Evolutionary conservation across 495 filamentous ascomycete species (phyloP).

Genomic region (Annulohypoxylon maeteangense): DNA sequence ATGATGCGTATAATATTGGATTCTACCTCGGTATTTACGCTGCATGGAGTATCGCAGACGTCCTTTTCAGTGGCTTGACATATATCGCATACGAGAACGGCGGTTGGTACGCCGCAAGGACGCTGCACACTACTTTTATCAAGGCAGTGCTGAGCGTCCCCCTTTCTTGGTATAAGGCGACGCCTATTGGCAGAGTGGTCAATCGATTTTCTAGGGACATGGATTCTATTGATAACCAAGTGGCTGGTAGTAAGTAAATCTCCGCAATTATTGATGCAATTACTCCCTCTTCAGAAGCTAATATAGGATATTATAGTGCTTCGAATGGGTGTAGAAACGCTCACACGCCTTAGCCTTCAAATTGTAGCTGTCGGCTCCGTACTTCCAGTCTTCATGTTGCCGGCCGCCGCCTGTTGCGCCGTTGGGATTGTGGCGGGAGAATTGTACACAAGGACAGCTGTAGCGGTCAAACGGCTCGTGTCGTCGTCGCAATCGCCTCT

Average conservation of each 20-base stretch:
- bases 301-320: conserved; percentile 41
- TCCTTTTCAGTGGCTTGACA: conserved; percentile 45
- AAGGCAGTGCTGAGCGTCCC: conserved; percentile 60
- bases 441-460: conserved; percentile 61
- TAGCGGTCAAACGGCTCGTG: conserved; percentile 56
- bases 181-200: conserved; percentile 65
- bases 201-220: conserved; percentile 68
- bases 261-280: not conserved
- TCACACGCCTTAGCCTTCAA: conserved; percentile 53
- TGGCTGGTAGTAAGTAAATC: conserved; percentile 51
- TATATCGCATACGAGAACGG: conserved; percentile 52
- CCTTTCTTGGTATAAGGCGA: conserved; percentile 65
- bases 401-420: conserved; percentile 54
- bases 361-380: conserved; percentile 60
- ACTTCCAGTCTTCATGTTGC: conserved; percentile 61
- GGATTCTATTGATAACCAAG: conserved; percentile 51
- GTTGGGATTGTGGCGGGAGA: conserved; percentile 59
- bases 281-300: not conserved
- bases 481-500: conserved; percentile 61
- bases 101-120: conserved; percentile 58
- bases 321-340: conserved; percentile 52
- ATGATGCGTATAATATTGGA: conserved; percentile 46
- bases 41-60: conserved; percentile 48
- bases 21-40: conserved; percentile 55
- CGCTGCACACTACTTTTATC: conserved; percentile 58